Conservation (phyloP, 169 alveolate genomes). For the Plasmodium billcollinsi region DNA sequence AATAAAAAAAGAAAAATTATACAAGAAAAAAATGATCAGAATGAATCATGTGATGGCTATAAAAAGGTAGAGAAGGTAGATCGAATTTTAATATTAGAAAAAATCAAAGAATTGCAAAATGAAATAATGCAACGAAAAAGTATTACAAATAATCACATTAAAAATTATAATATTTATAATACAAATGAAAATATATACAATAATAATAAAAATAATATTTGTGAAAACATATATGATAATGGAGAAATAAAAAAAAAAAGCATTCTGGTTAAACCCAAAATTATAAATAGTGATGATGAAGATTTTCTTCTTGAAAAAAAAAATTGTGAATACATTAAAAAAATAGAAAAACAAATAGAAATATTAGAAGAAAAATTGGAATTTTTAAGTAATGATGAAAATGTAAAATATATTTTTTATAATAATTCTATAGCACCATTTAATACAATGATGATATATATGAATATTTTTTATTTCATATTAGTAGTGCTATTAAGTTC, state of each 20-base stretch:
- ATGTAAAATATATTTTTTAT: conserved; percentile 46
- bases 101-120: conserved; percentile 27
- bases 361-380: conserved; percentile 19
- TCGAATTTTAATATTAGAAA: conserved; percentile 31
- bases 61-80: conserved; percentile 47
- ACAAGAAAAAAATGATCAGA: not conserved
- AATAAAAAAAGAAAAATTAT: conserved; percentile 14
- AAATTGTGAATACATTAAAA: conserved; percentile 20
- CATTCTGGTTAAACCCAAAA: conserved; percentile 42
- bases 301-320: conserved; percentile 46
- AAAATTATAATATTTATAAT: not conserved
- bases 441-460: conserved; percentile 32
- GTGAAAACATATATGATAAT: not conserved
- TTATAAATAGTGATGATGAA: conserved; percentile 76
- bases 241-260: too few species aligned
- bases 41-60: conserved; percentile 5
- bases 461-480: conserved; percentile 55
- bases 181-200: conserved; percentile 6
- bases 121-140: conserved; percentile 11
- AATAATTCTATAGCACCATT: conserved; percentile 66
- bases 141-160: not conserved
- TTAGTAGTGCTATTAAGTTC: conserved; percentile 49
- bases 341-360: conserved; percentile 44
- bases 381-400: conserved; percentile 13
- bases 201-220: not conserved